phyloP scores from a whole-genome alignment of 2,329 filamentous ascomycete genomes.

The Botrytis galanthina region DNA sequence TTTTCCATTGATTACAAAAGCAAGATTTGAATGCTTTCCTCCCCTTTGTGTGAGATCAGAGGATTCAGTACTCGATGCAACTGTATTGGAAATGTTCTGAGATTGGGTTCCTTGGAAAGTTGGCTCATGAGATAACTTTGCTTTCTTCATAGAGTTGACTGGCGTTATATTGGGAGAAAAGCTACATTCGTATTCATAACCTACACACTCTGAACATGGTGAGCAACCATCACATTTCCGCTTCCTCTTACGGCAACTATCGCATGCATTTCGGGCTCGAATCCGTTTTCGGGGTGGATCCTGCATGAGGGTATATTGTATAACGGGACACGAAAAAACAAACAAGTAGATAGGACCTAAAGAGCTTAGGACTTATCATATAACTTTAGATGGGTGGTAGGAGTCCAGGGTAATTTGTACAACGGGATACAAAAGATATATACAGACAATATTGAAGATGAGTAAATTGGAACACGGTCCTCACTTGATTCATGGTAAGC shows the following conservation, averaged over 20 bases:
- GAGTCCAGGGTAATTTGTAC: background rate
- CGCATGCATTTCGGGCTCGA: constrained; percentile 28
- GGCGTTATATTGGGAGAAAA: constrained; percentile 14
- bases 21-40: background rate
- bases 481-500: background rate
- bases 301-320: background rate
- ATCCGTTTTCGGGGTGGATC: constrained; percentile 11
- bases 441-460: background rate
- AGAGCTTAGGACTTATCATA: background rate
- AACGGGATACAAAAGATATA: background rate
- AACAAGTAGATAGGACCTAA: background rate
- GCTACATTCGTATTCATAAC: constrained; percentile 30
- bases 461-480: background rate
- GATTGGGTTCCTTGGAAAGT: background rate
- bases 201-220: constrained; percentile 29
- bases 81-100: background rate
- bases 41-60: background rate
- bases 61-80: background rate
- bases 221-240: constrained; percentile 30
- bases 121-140: background rate
- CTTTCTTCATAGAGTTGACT: background rate
- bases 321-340: background rate
- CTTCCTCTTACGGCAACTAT: constrained; percentile 32
- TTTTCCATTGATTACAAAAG: background rate
- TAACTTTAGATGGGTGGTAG: background rate